Conservation (phyloP, 2,329 filamentous ascomycete genomes). For the Alternaria gansuensis region DNA sequence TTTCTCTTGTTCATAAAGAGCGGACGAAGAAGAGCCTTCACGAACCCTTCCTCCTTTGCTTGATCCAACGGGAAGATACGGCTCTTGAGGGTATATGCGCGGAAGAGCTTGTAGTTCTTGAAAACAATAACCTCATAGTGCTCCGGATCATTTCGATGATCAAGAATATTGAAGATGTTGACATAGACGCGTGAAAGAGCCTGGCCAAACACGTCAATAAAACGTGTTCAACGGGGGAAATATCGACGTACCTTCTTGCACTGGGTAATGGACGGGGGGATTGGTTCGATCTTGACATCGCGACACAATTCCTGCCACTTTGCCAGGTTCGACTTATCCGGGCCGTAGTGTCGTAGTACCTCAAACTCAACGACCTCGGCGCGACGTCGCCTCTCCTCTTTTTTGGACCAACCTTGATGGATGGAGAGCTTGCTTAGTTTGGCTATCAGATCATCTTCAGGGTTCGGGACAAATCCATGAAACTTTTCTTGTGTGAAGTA, state of each 20-base stretch:
- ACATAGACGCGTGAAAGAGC: conserved; percentile 19
- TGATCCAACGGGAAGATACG: conserved; percentile 14
- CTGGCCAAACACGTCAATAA: conserved; percentile 7
- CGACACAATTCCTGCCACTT: conserved; percentile 37
- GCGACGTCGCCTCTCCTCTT: conserved; percentile 12
- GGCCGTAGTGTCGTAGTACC: conserved; percentile 24
- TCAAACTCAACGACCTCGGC: conserved; percentile 22
- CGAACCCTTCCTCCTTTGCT: conserved; percentile 28
- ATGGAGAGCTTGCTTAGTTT: conserved; percentile 30
- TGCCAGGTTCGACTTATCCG: conserved; percentile 22
- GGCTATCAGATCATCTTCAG: conserved; percentile 15
- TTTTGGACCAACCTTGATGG: conserved; percentile 24
- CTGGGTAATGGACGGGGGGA: conserved; percentile 31
- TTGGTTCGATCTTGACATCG: conserved; percentile 23
- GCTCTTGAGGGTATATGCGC: conserved; percentile 16
- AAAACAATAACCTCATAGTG: conserved; percentile 5
- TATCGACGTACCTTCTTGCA: conserved; percentile 35
- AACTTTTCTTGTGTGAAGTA: conserved; percentile 9
- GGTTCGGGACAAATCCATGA: conserved; percentile 23
- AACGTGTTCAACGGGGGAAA: background rate
- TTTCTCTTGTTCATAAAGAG: conserved; percentile 3
- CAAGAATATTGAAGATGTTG: conserved; percentile 30
- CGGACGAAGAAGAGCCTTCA: conserved; percentile 22
- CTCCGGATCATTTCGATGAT: conserved; percentile 21
- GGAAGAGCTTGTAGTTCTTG: conserved; percentile 11